Evolutionary conservation across 208 protist species (phyloP), one percentile per base, ranked within the genome.

Genomic region (Acanthamoeba lenticulata): DNA sequence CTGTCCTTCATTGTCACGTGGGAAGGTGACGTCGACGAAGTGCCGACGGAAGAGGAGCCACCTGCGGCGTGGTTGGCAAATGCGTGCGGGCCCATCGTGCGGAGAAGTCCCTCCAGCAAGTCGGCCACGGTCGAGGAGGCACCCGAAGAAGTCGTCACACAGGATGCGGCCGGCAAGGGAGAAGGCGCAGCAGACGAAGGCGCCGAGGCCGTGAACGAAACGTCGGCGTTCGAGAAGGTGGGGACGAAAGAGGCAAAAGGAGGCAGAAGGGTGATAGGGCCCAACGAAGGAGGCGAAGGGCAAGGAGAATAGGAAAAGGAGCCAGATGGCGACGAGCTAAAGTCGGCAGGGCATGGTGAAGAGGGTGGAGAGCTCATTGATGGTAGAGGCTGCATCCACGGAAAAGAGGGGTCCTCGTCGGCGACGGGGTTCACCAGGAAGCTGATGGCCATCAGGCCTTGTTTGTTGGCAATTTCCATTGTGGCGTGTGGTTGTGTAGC

Each of bases 361-460:
- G 42, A 85, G 4, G 44, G 42, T 7, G 38, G 27, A 81, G 69
- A 47, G 32, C 69, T n/a, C 24, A 72, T 72, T 5, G 62, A 29
- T 15, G 2, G n/a, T n/a, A n/a, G 67, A 9, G 15, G 38, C 29
- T 44, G 67, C 38, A 77, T 60, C 34, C 67, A 77, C 34, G 67
- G 34, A 21, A 36, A 77, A 27, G 38, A 5, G 67, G 36, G 67
- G 17, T 44, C 34, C 34, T 77, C 15, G n/a, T 72, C 62, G 1
- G 11, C n/a, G n/a, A n/a, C 24, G 62, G 24, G 29, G 62, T 72
- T 32, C 5, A 72, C 62, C 24, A 72, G n/a, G 36, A 72, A 72
- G 62, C 62, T 72, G 62, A 72, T 36, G 24, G 62, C 62, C 62
- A 72, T 72, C 62, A 72, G n/a, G n/a, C n/a, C n/a, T n/a, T n/a